These are phyloP conservation scores for Suillus alpinus DNA, from an alignment of 768 basidiomycete genomes.

Conservation along the genomic window DNA sequence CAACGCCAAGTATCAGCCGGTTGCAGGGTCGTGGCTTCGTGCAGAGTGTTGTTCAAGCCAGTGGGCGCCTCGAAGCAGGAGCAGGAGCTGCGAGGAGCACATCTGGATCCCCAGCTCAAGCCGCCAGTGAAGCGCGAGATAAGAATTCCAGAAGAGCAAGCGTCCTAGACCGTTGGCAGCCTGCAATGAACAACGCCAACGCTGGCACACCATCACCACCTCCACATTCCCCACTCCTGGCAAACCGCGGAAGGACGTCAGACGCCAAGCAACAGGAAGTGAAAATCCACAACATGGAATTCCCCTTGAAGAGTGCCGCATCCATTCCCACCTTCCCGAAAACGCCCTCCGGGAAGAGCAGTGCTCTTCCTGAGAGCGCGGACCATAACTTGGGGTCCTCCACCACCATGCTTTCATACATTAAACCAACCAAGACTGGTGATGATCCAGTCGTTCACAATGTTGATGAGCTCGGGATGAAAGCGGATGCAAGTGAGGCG, in stretches of 20 bases:
- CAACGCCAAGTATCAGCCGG: conserved; percentile 78
- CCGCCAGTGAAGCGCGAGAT: conserved; percentile 38
- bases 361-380: conserved; percentile 22
- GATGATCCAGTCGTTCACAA: conserved; percentile 35
- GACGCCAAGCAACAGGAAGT: conserved; percentile 25
- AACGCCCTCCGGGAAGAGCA: conserved; percentile 25
- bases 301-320: conserved; percentile 38
- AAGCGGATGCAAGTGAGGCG: conserved; percentile 34
- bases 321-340: conserved; percentile 38
- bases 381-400: conserved; percentile 62
- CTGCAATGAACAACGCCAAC: conserved; percentile 29
- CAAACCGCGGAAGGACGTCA: conserved; percentile 39
- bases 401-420: conserved; percentile 70
- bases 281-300: conserved; percentile 30
- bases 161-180: conserved; percentile 75
- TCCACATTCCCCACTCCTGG: conserved; percentile 32
- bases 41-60: conserved; percentile 76
- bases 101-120: conserved; percentile 29
- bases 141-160: conserved; percentile 35
- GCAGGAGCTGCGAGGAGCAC: conserved; percentile 25
- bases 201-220: conserved; percentile 34
- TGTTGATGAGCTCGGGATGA: conserved; percentile 40
- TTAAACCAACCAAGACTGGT: conserved; percentile 47
- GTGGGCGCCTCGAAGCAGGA: conserved; percentile 44
- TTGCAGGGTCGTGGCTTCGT: conserved; percentile 86